Evolutionary conservation across 1,284 basidiomycete species (phyloP), one percentile per base, ranked within the genome.

Genomic region (Austroboletus olivaceoglutinosus): DNA sequence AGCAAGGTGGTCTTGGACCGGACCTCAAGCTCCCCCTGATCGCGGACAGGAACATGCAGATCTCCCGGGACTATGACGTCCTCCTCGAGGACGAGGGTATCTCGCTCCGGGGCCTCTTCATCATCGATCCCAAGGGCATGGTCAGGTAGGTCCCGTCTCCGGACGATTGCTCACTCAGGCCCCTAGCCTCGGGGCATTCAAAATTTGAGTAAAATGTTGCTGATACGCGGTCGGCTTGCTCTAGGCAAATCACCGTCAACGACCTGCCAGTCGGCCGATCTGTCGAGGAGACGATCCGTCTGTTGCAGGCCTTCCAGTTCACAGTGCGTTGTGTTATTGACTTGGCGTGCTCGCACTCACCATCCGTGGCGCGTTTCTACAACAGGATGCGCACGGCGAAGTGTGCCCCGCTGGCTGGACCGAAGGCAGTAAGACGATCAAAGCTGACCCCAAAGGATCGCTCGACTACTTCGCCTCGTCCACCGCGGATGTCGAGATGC

Each of bases 301-400:
- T 95, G 51, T 74, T 95, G 72, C 86, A 94, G 73, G 92, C 92
- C 13, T 93, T 95, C 86, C 91, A 94, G 68, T 91, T 86, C 69
- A 86, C 85, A 30, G 88, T 90, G 64, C 38, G 85, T 66, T 19
- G 67, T 36, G 4, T 18, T 10, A 9, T 9, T n/a, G 8, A 19
- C 9, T 12, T 43, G 2, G 29, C 5, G 23, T 22, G 29, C 2
- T 38, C 18, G 5, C 51, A 30, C 59, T n/a, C 0, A 0, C 2
- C 31, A 33, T 25, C 25, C 25, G 7, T 33, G 9, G 13, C 36
- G 16, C n/a, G n/a, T n/a, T n/a, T n/a, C n/a, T n/a, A n/a, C 15
- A 52, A 5, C 55, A 89, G 86, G 91, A 94, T 59, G 76, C 87
- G 70, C 80, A 92, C 67, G 92, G 92, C 41, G 91, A 95, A 70